Base-by-base conservation (phyloP, 495 filamentous ascomycete species). In the Tuber magnatum region DNA sequence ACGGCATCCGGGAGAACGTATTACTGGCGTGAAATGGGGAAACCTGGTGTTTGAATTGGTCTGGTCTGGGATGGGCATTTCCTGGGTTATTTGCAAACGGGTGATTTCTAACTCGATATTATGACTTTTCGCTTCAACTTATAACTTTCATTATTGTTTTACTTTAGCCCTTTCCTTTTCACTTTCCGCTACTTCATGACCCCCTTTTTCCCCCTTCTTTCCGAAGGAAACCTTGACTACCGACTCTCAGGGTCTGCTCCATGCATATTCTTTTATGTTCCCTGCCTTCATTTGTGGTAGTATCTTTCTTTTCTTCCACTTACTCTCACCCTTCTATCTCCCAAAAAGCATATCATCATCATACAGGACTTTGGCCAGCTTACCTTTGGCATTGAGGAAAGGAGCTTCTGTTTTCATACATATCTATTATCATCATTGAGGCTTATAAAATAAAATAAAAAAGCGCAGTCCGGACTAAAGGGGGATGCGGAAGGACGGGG, bases 1-100 rank as follows among this genome's bases (percentile, higher is more conserved):
- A n/a, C 51, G 51, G 51, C 51, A 61, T 61, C 51, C 32, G n/a
- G 51, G n/a, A 32, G n/a, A 61, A 61, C 12, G n/a, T 61, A 28
- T 61, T 61, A 28, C n/a, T 16, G 51, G 51, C 51, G 51, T 32
- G 51, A 61, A 61, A 61, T 32, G 32, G 51, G 51, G 51, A 32
- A 61, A 61, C n/a, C n/a, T 61, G 51, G 51, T 61, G 51, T 61
- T 61, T 61, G 28, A 61, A 61, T 61, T 61, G 51, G n/a, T 61
- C 51, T 61, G 51, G 51, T 61, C n/a, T 61, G n/a, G n/a, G 51
- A 32, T 61, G 16, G 51, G 51, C 6, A 61, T 61, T 61, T 61
- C 51, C 51, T 32, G 51, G 51, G 51, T 61, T 61, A 61, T 61
- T 61, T 61, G n/a, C n/a, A n/a, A 61, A 28, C 51, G 51, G 51